Evolutionary conservation across 2,329 filamentous ascomycete genomes (phyloP), one percentile per base, ranked within the genome.

Genomic region (Bipolaris bicolor): DNA sequence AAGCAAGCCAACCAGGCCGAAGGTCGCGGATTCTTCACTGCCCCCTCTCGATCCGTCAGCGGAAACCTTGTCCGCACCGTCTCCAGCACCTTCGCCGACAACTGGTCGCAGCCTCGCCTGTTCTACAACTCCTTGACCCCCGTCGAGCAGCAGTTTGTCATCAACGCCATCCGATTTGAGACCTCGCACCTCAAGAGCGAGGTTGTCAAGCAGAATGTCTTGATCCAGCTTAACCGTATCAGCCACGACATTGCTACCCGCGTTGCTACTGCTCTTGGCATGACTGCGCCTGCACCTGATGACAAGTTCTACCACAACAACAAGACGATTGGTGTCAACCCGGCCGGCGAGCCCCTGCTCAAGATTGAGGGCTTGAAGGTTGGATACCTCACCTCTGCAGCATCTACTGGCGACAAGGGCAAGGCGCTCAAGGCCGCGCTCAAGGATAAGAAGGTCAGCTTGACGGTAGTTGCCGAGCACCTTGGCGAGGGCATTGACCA

Each of bases 161-260:
- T 91, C 77, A 88, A 91, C 71, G 88, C 88, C 0, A 86, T 91
- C 52, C 86, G 89, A 26, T 91, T 91, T 72, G 89, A 92, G 77
- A 83, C 82, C 0, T 82, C 85, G 20, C 83, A 89, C 13, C 66
- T 91, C 33, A 77, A 80, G 64, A 87, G 84, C 40, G 63, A 75
- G 0, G 68, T 81, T 1, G 85, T 91, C 15, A 86, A 86, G 75
- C 75, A 83, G 62, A 90, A 90, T 62, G 85, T 90, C 1, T 80
- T 92, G 40, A 77, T 78, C 15, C 88, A 91, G 69, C 82, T 92
- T 10, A 92, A 91, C 79, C 82, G 81, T 43, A 79, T 91, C 66
- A 85, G 82, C 72, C 83, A 91, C 70, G 86, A 90, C 64, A 75
- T 92, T 9, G 88, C 89, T 3, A 78, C 76, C 2, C 86, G 88